Conservation (phyloP, 2,329 filamentous ascomycete genomes). For the Alternaria alternata region DNA sequence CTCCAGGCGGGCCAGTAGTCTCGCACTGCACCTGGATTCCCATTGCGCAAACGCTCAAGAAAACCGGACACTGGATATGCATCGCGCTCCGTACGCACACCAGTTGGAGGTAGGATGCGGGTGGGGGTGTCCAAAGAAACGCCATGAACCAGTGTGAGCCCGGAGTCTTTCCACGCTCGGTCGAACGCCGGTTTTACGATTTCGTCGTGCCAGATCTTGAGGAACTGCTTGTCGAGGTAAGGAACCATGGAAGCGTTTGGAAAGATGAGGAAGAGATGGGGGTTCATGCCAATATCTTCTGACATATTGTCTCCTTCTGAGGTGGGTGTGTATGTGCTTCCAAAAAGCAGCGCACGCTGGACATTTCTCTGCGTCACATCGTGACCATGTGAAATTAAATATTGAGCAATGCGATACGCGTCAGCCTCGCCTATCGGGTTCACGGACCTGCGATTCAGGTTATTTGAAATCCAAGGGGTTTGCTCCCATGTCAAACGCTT, state of each 20-base stretch:
- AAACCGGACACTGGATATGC: constrained; percentile 8
- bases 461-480: constrained; percentile 23
- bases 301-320: background rate
- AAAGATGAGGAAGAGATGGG: constrained; percentile 30
- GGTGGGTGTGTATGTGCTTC: constrained; percentile 9
- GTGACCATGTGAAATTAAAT: background rate
- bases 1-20: constrained; percentile 20
- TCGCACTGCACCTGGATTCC: background rate
- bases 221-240: constrained; percentile 15
- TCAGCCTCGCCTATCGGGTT: constrained; percentile 16
- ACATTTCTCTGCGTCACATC: constrained; percentile 1
- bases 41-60: constrained; percentile 3
- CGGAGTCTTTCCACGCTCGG: constrained; percentile 23
- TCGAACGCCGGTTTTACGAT: constrained; percentile 32
- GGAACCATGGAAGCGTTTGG: constrained; percentile 12
- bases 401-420: constrained; percentile 12
- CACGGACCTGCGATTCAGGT: background rate
- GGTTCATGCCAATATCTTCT: background rate
- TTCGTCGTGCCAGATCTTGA: constrained; percentile 29
- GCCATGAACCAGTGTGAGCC: constrained; percentile 7
- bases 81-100: constrained; percentile 4
- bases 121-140: background rate
- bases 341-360: constrained; percentile 19
- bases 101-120: constrained; percentile 1
- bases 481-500: constrained; percentile 34